phyloP scores from a whole-genome alignment of 257 asterid genomes.

The Henckelia pumila region DNA sequence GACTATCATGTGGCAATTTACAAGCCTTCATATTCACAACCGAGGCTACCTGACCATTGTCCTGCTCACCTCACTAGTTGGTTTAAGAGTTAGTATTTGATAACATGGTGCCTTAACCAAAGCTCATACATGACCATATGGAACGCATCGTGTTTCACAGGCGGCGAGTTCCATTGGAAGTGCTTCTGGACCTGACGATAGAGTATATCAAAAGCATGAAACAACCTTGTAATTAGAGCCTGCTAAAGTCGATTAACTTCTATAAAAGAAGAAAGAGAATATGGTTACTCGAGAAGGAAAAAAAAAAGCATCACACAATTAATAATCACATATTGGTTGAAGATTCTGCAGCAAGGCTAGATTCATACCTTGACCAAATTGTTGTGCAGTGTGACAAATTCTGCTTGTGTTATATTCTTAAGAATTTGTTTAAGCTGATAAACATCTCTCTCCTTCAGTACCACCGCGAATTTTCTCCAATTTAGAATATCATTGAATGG shows the following conservation, averaged over 20 bases:
- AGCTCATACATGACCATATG: slow-evolving; percentile 98
- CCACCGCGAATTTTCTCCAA: slow-evolving; percentile 81
- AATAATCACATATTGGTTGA: neutral
- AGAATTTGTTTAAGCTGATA: slow-evolving; percentile 88
- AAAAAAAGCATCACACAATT: neutral
- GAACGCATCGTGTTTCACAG: slow-evolving; percentile 67
- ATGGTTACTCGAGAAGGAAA: neutral
- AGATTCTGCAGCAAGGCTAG: neutral
- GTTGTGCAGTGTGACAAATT: slow-evolving; percentile 72
- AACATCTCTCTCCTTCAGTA: slow-evolving; percentile 83
- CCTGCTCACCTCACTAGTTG: slow-evolving; percentile 8
- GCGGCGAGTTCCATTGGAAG: slow-evolving; percentile 94
- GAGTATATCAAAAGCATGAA: slow-evolving; percentile 15
- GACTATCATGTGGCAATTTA: slow-evolving; percentile 30
- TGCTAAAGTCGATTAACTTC: neutral
- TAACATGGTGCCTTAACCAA: slow-evolving; percentile 86
- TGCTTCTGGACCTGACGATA: slow-evolving; percentile 75
- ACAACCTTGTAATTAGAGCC: neutral
- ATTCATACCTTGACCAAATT: slow-evolving; percentile 80
- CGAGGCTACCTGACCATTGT: slow-evolving; percentile 7
- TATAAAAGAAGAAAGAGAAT: neutral
- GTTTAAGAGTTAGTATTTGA: slow-evolving; percentile 61
- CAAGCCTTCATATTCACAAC: slow-evolving; percentile 29
- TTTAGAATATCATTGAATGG: slow-evolving; percentile 88
- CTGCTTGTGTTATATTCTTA: slow-evolving; percentile 66